Evolutionary conservation across 495 filamentous ascomycete genomes (phyloP).

Genomic region (Xylaria curta): DNA sequence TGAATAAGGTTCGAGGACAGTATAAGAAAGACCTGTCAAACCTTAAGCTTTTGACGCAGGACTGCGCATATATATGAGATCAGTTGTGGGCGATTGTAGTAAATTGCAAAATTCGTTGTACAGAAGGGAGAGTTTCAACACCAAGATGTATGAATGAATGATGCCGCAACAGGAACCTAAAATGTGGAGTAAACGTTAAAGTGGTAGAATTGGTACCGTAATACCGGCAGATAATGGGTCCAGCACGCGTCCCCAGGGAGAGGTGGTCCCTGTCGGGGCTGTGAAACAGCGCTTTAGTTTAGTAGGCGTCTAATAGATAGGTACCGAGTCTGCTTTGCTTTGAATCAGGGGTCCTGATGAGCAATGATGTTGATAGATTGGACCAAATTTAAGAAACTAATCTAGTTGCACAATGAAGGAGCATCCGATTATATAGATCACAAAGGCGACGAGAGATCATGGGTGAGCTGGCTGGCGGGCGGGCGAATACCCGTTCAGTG

Average conservation of each 20-base stretch:
- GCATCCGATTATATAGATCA: slow-evolving; percentile 1
- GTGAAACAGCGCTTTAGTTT: neutral
- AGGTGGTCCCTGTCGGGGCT: neutral
- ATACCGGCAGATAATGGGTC: neutral
- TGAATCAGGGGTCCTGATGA: neutral
- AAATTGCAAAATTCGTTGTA: neutral
- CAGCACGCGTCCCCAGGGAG: neutral
- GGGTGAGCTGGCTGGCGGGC: slow-evolving; percentile 3
- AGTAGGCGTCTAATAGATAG: neutral
- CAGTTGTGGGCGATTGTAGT: neutral
- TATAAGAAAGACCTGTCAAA: too few species aligned
- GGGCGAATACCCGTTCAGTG: neutral
- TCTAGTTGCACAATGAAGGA: neutral
- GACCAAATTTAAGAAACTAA: neutral
- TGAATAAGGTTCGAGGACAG: neutral
- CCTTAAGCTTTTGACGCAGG: neutral
- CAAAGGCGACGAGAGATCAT: neutral
- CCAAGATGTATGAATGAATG: neutral
- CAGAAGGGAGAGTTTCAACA: neutral
- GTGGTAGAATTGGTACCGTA: slow-evolving; percentile 4
- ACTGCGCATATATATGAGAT: neutral
- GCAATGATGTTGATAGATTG: neutral
- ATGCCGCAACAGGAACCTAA: neutral
- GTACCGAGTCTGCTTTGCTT: neutral
- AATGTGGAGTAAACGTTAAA: slow-evolving; percentile 1